Evolutionary conservation across 371 early-diverging fungal genomes (phyloP), one percentile per base, ranked within the genome.

Genomic region (Dipsacomyces acuminosporus): DNA sequence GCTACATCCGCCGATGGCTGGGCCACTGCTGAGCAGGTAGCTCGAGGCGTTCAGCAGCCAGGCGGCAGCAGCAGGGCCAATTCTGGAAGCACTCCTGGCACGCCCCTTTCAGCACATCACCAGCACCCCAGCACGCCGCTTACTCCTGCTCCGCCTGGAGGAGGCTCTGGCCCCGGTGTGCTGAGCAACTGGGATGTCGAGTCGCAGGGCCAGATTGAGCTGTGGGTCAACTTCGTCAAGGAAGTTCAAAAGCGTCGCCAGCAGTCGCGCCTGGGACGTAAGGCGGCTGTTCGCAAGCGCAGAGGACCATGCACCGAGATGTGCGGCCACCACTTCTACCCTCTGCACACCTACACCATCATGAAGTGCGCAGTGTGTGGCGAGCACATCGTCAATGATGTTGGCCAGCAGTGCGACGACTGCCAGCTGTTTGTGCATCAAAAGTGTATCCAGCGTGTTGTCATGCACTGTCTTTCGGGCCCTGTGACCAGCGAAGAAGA

Each of bases 381-480:
- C 43, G 96, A 96, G 58, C 90, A 93, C 54, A 78, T 95, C 41
- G 86, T 92, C 41, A 87, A 85, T 58, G 84, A 85, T 11, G 80
- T 82, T 26, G 92, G 93, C 6, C 87, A 83, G 65, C 92, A 92
- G 63, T 97, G 96, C 73, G 89, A 94, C 76, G 91, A 87, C 58
- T 99, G 99, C 78, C 85, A 85, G 49, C 87, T 90, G 67, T 86
- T 90, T 43, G 94, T 94, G 59, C 99, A 99, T 69, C 85, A 85
- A 54, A 87, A 86, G 58, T 99, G 99, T 59, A 82, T 86, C 44
- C 63, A 74, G 18, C 80, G 80, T 30, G 91, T 96, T 15, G 84
- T 96, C 15, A 85, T 89, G 13, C 88, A 90, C 61, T 99, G 99
- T 74, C 90, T 94, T 20, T 82, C 89, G 8, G 82, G 78, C 51